Conservation (phyloP, 2,329 filamentous ascomycete genomes). For the Stylonectria norvegica region DNA sequence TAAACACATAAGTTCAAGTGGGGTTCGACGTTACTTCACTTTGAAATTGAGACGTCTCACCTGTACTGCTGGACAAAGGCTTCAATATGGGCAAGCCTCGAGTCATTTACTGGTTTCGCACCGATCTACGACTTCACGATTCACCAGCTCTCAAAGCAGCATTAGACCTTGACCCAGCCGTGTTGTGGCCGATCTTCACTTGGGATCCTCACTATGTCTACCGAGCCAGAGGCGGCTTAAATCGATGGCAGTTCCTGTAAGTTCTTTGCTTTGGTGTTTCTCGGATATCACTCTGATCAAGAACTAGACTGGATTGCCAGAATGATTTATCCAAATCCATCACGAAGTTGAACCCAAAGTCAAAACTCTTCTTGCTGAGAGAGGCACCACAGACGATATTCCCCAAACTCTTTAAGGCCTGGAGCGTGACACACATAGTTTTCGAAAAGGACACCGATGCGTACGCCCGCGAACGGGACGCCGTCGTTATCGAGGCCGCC, state of each 20-base stretch:
- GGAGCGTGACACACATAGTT: conserved; percentile 71
- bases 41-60: no score
- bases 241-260: conserved; percentile 71
- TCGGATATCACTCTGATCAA: conserved; percentile 1
- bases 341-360: conserved; percentile 64
- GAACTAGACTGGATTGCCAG: conserved; percentile 64
- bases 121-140: conserved; percentile 73
- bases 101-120: conserved; percentile 77
- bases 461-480: conserved; percentile 65
- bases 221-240: conserved; percentile 63
- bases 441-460: conserved; percentile 78
- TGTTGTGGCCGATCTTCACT: conserved; percentile 72
- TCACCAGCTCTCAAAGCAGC: conserved; percentile 71
- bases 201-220: conserved; percentile 83
- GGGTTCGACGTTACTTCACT: no score
- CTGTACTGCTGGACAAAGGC: no score
- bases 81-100: conserved; percentile 31
- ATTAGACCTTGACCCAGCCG: conserved; percentile 63
- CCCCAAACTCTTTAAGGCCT: conserved; percentile 68
- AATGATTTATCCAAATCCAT: conserved; percentile 65
- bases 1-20: no score
- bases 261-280: conserved; percentile 9
- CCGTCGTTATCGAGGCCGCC: conserved; percentile 55
- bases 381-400: conserved; percentile 70
- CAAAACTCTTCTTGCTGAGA: conserved; percentile 67